Evolutionary conservation across 441 rosid genomes (phyloP), one percentile per base, ranked within the genome.

Genomic region (Aleurites moluccanus): DNA sequence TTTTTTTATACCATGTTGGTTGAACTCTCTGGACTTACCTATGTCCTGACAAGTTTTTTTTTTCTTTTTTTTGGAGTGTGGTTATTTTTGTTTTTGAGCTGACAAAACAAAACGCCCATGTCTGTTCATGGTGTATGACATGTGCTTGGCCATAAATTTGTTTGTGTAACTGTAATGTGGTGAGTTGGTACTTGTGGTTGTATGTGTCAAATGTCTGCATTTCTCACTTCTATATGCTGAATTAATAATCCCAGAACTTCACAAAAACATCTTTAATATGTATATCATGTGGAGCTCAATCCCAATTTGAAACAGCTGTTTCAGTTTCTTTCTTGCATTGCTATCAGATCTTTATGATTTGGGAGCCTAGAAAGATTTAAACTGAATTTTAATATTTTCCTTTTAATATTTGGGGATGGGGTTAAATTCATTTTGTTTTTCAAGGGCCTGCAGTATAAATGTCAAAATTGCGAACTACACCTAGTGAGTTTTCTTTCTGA

Each of bases 111-210:
- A 50, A 13, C 30, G 4, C 30, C 15, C 0, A 1, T 30, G 45
- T 68, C 73, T 69, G 25, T 69, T 69, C 62, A 27, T 69, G 27
- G 70, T 33, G 20, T 47, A 13, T n/a, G 4, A 13, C 18, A 18
- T 33, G 63, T 50, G 33, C 56, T 53, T 33, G n/a, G 42, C 2
- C 35, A 28, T 18, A 57, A 5, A 28, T 7, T 4, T 28, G 25
- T 23, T 23, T 25, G 35, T 57, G 63, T 56, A 56, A 56, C 7
- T 53, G 57, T 53, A 53, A 53, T 6, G 23, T 20, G 15, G 14
- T 9, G 11, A 23, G 60, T n/a, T 55, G 25, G 27, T 21, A 55
- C 6, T 20, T 55, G 1, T 1, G 2, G 3, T 55, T 55, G 23
- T 10, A 10, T 0, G 33, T 59, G 7, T 59, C 33, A 59, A 3